Base-by-base conservation (phyloP, 495 filamentous ascomycete genomes). In the Xylaria acuta region DNA sequence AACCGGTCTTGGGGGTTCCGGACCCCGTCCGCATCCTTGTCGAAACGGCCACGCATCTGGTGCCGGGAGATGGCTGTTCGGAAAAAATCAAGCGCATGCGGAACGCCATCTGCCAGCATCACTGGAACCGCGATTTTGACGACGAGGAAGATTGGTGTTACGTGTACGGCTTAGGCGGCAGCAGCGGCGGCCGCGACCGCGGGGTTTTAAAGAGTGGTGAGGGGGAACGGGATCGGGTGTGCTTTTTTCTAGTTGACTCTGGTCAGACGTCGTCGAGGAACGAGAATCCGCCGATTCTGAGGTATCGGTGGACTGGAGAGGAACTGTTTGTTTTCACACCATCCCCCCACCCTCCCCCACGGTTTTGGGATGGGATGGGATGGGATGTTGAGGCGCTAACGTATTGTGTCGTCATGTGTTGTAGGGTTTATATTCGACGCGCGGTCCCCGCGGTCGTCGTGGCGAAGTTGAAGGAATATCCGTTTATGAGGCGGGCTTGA, bases 291-390 rank as follows among this genome's bases (percentile, higher is more conserved):
- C 60, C 60, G n/a, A 16, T 64, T 27, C 4, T 64, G 38, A 43
- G 60, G 22, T 64, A 64, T 64, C 60, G 60, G 38, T 64, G 60
- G 60, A 64, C 60, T 16, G 60, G 60, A n/a, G 30, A 43, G 38
- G 7, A 64, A 6, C 8, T 64, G 60, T 64, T 16, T 7, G 60
- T 64, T 62, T 34, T 32, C 7, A 20, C 18, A n/a, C n/a, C n/a
- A n/a, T n/a, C 5, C 5, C 5, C 8, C 36, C 14, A 7, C 32
- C 4, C 22, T 20, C 9, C 3, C 22, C 0, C 18, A 20, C n/a
- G n/a, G n/a, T 16, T 59, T n/a, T 59, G 14, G 16, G 6, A 34
- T 20, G 34, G 54, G 32, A 59, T 20, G 32, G 27, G 2, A 32
- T 58, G 47, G 5, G 2, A 36, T 16, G n/a, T 27, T 27, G 8